Percentiles rank a stretch among this genome's conserved stretches.
Evolutionary conservation across 148 eudicot species (phyloP).

Genomic region (Nepenthes mirabilis): DNA sequence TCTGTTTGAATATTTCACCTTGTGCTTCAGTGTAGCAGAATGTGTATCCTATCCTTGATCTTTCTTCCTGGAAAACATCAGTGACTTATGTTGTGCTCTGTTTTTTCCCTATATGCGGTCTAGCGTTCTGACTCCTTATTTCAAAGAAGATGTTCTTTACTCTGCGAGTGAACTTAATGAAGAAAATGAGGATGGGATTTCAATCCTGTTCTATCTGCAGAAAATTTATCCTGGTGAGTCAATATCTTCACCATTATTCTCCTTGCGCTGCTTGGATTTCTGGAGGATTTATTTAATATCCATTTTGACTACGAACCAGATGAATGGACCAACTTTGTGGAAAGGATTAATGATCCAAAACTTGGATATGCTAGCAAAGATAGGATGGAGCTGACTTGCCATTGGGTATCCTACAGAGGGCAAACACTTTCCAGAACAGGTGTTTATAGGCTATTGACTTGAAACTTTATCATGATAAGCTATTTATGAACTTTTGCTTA

Average conservation of each 20-base stretch:
- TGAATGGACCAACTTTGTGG: conserved; percentile 73
- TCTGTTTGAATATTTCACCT: no score
- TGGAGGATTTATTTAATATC: neutral
- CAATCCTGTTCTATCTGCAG: conserved; percentile 83
- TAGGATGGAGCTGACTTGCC: conserved; percentile 48
- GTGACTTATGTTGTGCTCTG: neutral
- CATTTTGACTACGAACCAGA: conserved; percentile 31
- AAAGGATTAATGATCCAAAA: conserved; percentile 51
- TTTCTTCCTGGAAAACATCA: neutral
- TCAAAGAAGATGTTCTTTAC: conserved; percentile 90
- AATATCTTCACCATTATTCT: conserved; percentile 4
- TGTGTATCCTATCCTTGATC: no score
- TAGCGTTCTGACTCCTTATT: conserved; percentile 96
- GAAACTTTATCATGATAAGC: neutral
- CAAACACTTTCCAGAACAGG: conserved; percentile 99
- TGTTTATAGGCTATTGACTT: conserved; percentile 12
- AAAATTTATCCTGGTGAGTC: conserved; percentile 91
- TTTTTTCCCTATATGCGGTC: conserved; percentile 7
- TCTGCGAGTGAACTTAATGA: conserved; percentile 69
- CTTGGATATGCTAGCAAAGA: conserved; percentile 38
- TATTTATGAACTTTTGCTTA: conserved; percentile 11
- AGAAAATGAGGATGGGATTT: conserved; percentile 95
- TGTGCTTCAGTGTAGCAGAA: no score
- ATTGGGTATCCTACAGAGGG: conserved; percentile 96
- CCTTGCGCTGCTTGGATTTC: conserved; percentile 3